Base-by-base conservation (phyloP, 78 protist genomes). In the Capsaspora owczarzaki region DNA sequence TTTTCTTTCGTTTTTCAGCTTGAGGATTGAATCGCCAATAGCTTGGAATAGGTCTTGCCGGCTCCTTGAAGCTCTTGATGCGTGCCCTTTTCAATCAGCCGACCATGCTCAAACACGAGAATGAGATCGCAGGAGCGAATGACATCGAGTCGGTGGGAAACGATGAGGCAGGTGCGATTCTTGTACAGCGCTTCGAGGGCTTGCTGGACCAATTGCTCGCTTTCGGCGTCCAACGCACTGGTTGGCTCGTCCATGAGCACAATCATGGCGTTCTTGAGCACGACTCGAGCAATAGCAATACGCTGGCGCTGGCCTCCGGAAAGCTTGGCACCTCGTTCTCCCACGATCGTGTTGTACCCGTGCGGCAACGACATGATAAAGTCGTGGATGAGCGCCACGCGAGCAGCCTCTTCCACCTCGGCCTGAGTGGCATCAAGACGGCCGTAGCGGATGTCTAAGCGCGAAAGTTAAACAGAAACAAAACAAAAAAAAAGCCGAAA, bases 231-330 rank as follows among this genome's bases (percentile, higher is more conserved):
- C 47, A 95, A 90, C 6, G 94, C 94, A 19, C 89, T 60, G 29
- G 96, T 93, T 2, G 95, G 90, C 88, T 95, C 98, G 83, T 98
- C 99, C 22, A 98, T 90, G 22, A 98, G 74, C 35, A 98, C 76
- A 51, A 98, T 89, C 68, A 75, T 79, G 29, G 99, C 97, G 66
- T 94, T 83, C 51, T 85, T 40, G 33, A 96, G 79, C 35, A 96
- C 75, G 0, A 96, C 98, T 2, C 99, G 83, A 1, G 99, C 98
- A 38, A 95, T 93, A 74, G 94, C 92, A 5, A 95, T 82, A 51
- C 93, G 89, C 76, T 91, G 95, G 61, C 83, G 84, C 81, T 90
- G 96, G 43, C 96, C 93, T 25, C 98, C 99, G 44, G 90, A 79
- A 63, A 97, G 86, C 86, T 85, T 85, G 25, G 85, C 89, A 47